These are phyloP conservation scores for Craspedostauros australis DNA, from an alignment of 108 stramenopile genomes.

Conservation along the genomic window DNA sequence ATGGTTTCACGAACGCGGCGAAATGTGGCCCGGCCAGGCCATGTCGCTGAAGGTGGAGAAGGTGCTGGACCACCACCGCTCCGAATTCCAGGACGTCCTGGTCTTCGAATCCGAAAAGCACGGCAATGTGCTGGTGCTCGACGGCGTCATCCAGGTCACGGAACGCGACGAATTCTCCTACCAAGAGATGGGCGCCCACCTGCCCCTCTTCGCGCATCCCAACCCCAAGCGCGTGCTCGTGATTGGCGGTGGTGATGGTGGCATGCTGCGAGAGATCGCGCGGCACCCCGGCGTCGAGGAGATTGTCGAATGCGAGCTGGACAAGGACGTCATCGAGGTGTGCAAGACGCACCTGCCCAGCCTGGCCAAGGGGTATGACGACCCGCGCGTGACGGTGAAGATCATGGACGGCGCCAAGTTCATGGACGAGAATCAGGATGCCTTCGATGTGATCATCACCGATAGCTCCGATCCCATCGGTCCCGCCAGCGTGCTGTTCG, in stretches of 20 bases:
- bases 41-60: constrained; percentile 78
- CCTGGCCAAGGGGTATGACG: constrained; percentile 88
- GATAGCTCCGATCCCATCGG: constrained; percentile 90
- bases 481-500: constrained; percentile 92
- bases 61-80: constrained; percentile 68
- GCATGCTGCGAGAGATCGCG: constrained; percentile 81
- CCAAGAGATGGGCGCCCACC: constrained; percentile 97
- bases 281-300: constrained; percentile 80
- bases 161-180: constrained; percentile 94
- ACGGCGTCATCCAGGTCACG: constrained; percentile 97
- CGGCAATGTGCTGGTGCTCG: constrained; percentile 93
- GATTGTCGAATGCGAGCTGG: constrained; percentile 96
- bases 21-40: constrained; percentile 81
- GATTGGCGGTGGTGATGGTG: constrained; percentile 98
- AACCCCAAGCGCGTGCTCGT: constrained; percentile 88
- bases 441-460: constrained; percentile 88
- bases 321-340: constrained; percentile 74
- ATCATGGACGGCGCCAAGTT: constrained; percentile 86
- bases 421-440: constrained; percentile 68
- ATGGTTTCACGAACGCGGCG: constrained; percentile 86
- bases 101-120: constrained; percentile 90
- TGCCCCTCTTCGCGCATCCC: constrained; percentile 91
- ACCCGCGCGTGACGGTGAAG: constrained; percentile 83
- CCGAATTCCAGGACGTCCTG: constrained; percentile 91
- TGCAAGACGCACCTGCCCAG: constrained; percentile 77